phyloP scores from a whole-genome alignment of 2,329 filamentous ascomycete genomes.

The Fusarium mexicanum region DNA sequence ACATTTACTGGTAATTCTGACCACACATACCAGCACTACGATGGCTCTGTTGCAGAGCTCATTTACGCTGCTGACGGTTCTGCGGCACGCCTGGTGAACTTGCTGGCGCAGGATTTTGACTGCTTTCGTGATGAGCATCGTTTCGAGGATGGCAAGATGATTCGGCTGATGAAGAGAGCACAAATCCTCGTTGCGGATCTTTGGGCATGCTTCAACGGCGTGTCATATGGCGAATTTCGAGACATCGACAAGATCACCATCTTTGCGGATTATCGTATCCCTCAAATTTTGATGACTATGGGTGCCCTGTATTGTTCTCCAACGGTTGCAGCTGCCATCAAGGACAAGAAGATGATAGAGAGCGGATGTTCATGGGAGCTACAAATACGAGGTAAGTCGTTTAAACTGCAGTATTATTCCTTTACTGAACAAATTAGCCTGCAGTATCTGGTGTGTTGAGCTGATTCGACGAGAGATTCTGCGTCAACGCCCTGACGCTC shows the following conservation, averaged over 20 bases:
- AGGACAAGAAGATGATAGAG: conserved; percentile 70
- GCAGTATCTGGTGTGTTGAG: conserved; percentile 97
- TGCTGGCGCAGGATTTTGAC: conserved; percentile 81
- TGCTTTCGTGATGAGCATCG: conserved; percentile 85
- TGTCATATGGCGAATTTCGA: conserved; percentile 79
- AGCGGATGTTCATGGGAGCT: conserved; percentile 83
- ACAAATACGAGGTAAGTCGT: conserved; percentile 76
- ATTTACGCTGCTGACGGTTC: conserved; percentile 80
- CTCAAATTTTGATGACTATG: conserved; percentile 87
- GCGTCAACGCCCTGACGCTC: conserved; percentile 73
- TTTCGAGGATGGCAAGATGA: conserved; percentile 76
- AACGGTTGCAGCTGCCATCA: conserved; percentile 76
- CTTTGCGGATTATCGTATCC: conserved; percentile 98
- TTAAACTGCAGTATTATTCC: not conserved
- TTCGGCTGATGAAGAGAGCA: conserved; percentile 90
- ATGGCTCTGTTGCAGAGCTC: conserved; percentile 77
- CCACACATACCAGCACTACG: conserved; percentile 68
- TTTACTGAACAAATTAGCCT: conserved; percentile 61
- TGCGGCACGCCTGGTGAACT: conserved; percentile 85
- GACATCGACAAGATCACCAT: conserved; percentile 98
- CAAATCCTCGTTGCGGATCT: conserved; percentile 96
- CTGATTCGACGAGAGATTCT: conserved; percentile 84
- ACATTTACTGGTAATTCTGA: not conserved
- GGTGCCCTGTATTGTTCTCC: conserved; percentile 89
- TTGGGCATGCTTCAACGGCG: conserved; percentile 93